A percentile compares a stretch with the other conserved stretches of the same genome.
phyloP scores from a whole-genome alignment of 805 yeast species.

The Myxozyma neotropica region DNA sequence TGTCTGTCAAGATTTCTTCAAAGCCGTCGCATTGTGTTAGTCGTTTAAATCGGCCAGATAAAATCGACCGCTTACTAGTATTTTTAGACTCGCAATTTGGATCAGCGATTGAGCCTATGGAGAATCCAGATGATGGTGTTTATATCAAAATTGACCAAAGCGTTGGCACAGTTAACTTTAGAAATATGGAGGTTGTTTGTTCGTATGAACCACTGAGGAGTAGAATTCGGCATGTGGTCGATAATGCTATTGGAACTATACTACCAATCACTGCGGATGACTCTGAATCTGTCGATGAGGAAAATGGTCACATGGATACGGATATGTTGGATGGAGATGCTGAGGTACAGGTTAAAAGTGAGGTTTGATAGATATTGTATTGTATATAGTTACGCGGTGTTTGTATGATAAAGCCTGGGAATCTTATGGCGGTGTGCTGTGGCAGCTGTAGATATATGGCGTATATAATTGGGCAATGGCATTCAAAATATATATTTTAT shows the following conservation, averaged over 20 bases:
- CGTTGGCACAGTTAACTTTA: slow-evolving; percentile 69
- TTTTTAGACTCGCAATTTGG: slow-evolving; percentile 88
- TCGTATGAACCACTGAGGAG: slow-evolving; percentile 74
- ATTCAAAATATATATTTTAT: not conserved
- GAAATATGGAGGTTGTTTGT: slow-evolving; percentile 68
- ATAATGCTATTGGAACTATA: slow-evolving; percentile 75
- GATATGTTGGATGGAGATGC: slow-evolving; percentile 1
- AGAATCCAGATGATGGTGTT: slow-evolving; percentile 48
- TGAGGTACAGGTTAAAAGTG: not conserved
- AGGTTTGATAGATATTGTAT: not conserved
- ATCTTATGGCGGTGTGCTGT: too few relatives aligned
- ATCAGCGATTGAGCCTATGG: slow-evolving; percentile 51
- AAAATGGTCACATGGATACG: not conserved
- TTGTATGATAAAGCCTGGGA: not conserved
- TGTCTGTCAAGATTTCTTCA: slow-evolving; percentile 70
- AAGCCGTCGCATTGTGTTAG: slow-evolving; percentile 32
- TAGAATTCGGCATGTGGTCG: slow-evolving; percentile 78
- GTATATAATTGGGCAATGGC: not conserved
- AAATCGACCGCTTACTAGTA: slow-evolving; percentile 54
- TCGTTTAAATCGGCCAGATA: slow-evolving; percentile 37
- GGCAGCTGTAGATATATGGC: not conserved
- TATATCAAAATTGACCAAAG: slow-evolving; percentile 71
- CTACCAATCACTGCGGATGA: slow-evolving; percentile 55
- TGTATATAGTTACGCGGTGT: not conserved
- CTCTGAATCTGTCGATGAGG: not conserved